phyloP scores from a whole-genome alignment of 768 basidiomycete species.

The Tulasnella sp. region DNA sequence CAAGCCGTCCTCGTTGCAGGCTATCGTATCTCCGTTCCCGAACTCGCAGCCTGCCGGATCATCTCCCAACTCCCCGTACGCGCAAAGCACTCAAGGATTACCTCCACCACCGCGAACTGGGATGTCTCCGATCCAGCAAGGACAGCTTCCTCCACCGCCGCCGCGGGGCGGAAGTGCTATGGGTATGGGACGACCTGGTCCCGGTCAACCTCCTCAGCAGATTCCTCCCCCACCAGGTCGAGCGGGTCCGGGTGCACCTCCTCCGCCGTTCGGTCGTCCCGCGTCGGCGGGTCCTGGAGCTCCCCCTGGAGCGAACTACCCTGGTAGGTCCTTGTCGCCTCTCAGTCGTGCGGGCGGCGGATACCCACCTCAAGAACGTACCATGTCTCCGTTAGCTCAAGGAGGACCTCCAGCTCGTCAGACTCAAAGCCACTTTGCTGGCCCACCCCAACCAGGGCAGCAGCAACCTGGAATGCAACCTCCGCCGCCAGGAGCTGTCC shows the following conservation, averaged over 20 bases:
- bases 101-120: constrained; percentile 24
- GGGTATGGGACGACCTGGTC: constrained; percentile 23
- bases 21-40: constrained; percentile 86
- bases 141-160: constrained; percentile 22
- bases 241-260: constrained; percentile 7
- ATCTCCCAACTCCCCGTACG: constrained; percentile 38
- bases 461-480: constrained; percentile 24
- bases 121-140: constrained; percentile 11
- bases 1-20: constrained; percentile 40
- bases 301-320: background rate
- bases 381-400: constrained; percentile 9
- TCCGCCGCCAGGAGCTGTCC: constrained; percentile 20
- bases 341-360: background rate
- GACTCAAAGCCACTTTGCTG: constrained; percentile 32
- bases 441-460: constrained; percentile 17
- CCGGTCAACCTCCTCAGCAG: constrained; percentile 20
- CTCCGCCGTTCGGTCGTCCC: constrained; percentile 8
- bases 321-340: constrained; percentile 11
- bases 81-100: constrained; percentile 33
- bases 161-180: constrained; percentile 11
- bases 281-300: background rate
- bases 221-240: constrained; percentile 32
- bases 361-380: background rate
- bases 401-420: constrained; percentile 41
- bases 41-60: constrained; percentile 33